Base-by-base conservation (phyloP, 1,284 basidiomycete species). In the Farysia itapuensis region DNA sequence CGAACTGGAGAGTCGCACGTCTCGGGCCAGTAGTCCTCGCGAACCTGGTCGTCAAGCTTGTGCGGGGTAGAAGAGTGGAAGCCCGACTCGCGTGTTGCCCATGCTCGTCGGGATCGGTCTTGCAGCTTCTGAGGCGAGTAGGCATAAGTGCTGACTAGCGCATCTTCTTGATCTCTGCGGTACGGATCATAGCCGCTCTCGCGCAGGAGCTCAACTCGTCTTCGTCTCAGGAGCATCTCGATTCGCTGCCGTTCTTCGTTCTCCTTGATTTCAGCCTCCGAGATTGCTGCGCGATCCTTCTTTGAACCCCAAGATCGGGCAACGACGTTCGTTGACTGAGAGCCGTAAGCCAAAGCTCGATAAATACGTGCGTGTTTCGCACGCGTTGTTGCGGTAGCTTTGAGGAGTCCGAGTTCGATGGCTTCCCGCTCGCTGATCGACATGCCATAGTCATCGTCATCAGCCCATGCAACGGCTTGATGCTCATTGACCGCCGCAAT, bases 361-460 rank as follows among this genome's bases (percentile, higher is more conserved):
- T 12, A 6, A 6, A 20, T 35, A 11, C 31, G 31, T 11, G 11
- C 31, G n/a, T n/a, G n/a, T n/a, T n/a, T n/a, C 9, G 26, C 9
- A 11, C 9, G 11, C 9, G 26, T 28, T 18, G 18, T 16, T 9
- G 16, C 9, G 31, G 9, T 33, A 16, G 31, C 9, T 22, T 42
- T 31, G 15, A 68, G 26, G n/a, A 70, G 52, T 11, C 63, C 66
- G 4, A 72, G 43, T 33, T 58, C 50, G 23, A 50, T 25, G 20
- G 70, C 70, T 31, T 72, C 67, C 20, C 49, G 40, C 25, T 70
- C 56, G 28, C 54, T 70, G 33, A 72, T 67, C 9, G 66, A 64
- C 9, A 41, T 50, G 16, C 70, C 70, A 30, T 64, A 72, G 35
- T 72, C 70, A 23, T 72, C 70, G 26, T 72, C 70, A 33, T 72